These are phyloP conservation scores for Diplodia scrobiculata DNA, from an alignment of 2,329 filamentous ascomycete genomes.

Conservation along the genomic window DNA sequence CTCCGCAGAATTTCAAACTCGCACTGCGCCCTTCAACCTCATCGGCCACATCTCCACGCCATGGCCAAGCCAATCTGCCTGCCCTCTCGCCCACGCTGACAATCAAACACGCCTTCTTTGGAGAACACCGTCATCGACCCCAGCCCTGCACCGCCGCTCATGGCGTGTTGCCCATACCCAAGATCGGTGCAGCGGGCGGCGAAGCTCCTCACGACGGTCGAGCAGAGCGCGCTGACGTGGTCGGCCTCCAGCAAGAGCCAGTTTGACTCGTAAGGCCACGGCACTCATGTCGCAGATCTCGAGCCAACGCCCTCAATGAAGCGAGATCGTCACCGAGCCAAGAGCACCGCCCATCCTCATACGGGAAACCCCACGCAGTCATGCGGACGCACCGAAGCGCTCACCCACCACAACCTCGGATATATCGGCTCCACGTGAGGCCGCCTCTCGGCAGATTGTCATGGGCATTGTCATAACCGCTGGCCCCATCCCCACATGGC, in stretches of 20 bases:
- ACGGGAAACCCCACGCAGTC: neutral
- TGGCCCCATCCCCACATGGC: neutral
- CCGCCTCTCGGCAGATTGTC: conserved; percentile 5
- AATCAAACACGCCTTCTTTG: neutral
- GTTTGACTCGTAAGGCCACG: neutral
- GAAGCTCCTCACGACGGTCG: neutral
- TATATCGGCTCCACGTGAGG: conserved; percentile 16
- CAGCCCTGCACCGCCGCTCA: neutral
- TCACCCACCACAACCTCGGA: neutral
- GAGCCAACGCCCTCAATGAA: conserved; percentile 14
- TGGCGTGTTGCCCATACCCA: neutral
- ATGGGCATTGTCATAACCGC: neutral
- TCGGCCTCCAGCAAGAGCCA: neutral
- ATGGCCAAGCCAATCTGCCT: neutral
- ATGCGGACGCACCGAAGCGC: conserved; percentile 8
- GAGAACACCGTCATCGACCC: neutral
- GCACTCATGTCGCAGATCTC: conserved; percentile 20
- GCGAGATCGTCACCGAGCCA: conserved; percentile 22
- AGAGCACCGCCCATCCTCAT: conserved; percentile 21
- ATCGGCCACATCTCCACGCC: neutral
- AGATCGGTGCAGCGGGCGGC: neutral
- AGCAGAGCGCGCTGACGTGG: conserved; percentile 2
- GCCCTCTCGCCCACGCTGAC: neutral
- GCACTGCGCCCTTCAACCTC: neutral
- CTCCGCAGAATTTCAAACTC: conserved; percentile 1